Conservation (phyloP, 768 basidiomycete species). For the Kwoniella sp. region DNA sequence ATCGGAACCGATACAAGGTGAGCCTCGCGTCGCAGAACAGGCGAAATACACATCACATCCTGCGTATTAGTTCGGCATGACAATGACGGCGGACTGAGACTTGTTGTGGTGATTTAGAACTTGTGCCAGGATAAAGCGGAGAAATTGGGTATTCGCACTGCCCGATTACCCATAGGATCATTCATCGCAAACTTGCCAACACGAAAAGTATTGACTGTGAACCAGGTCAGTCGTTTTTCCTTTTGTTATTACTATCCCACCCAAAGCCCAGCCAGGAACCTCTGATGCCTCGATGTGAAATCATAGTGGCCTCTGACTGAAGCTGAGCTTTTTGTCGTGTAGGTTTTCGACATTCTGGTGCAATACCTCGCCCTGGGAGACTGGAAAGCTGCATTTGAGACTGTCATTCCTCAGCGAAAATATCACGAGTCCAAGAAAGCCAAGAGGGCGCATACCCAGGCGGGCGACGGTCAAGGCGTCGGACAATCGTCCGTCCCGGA, state of each 20-base stretch:
- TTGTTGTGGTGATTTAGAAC: constrained; percentile 63
- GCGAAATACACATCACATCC: too few species aligned
- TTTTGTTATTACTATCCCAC: too few species aligned
- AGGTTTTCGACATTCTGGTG: constrained; percentile 85
- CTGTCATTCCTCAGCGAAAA: constrained; percentile 91
- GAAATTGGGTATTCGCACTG: constrained; percentile 72
- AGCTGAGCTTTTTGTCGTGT: too few species aligned
- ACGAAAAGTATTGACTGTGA: constrained; percentile 94
- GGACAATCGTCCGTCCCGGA: neutral
- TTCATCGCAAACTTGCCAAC: constrained; percentile 81
- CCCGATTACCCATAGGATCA: constrained; percentile 90
- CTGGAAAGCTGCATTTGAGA: constrained; percentile 83
- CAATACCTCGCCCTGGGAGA: constrained; percentile 81
- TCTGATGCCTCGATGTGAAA: neutral
- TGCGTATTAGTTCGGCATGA: neutral
- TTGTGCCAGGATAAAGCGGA: constrained; percentile 86
- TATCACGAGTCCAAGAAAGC: constrained; percentile 49
- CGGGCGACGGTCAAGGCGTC: neutral
- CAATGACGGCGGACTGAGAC: neutral
- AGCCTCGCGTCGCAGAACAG: constrained; percentile 5
- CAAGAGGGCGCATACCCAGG: constrained; percentile 10
- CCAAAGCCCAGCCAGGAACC: too few species aligned
- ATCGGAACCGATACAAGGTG: constrained; percentile 95
- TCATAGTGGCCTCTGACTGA: too few species aligned
- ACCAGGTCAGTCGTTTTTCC: constrained; percentile 64